phyloP scores from a whole-genome alignment of 1,284 basidiomycete genomes.

The Marasmius oreades region DNA sequence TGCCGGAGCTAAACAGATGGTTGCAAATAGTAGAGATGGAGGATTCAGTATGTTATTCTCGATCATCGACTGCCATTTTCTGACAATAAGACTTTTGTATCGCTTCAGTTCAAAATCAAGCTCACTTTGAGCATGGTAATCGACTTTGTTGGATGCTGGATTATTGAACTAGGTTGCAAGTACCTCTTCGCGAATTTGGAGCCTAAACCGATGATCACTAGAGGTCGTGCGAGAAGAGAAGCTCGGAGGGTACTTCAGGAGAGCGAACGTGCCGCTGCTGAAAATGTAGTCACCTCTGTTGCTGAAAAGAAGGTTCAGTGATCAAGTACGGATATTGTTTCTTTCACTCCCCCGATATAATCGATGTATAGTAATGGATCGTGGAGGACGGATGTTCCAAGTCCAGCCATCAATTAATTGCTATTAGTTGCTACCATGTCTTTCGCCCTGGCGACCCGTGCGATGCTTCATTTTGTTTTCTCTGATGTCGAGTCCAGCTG shows the following conservation, averaged over 20 bases:
- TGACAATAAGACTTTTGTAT: not conserved
- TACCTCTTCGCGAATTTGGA: conserved; percentile 85
- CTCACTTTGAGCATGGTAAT: conserved; percentile 79
- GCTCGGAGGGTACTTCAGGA: conserved; percentile 31
- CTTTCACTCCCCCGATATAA: not conserved
- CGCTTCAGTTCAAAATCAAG: conserved; percentile 71
- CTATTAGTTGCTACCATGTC: no score
- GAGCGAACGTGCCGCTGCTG: conserved; percentile 3
- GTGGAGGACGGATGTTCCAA: not conserved
- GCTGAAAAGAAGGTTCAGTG: conserved; percentile 24
- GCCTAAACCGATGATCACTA: conserved; percentile 81
- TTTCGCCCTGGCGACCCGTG: no score
- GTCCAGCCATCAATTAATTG: not conserved
- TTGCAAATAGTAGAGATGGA: conserved; percentile 96
- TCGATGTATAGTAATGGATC: not conserved
- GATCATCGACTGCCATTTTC: not conserved
- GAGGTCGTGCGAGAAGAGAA: conserved; percentile 74
- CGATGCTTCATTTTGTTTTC: no score
- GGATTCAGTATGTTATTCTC: conserved; percentile 46
- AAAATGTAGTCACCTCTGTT: not conserved
- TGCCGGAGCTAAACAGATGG: conserved; percentile 96
- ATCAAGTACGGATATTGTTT: not conserved
- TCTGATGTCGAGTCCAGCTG: no score
- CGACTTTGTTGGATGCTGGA: conserved; percentile 88
- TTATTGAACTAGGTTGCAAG: conserved; percentile 84